phyloP scores from a whole-genome alignment of 345 rosid genomes.

The Odontarrhena argentea region DNA sequence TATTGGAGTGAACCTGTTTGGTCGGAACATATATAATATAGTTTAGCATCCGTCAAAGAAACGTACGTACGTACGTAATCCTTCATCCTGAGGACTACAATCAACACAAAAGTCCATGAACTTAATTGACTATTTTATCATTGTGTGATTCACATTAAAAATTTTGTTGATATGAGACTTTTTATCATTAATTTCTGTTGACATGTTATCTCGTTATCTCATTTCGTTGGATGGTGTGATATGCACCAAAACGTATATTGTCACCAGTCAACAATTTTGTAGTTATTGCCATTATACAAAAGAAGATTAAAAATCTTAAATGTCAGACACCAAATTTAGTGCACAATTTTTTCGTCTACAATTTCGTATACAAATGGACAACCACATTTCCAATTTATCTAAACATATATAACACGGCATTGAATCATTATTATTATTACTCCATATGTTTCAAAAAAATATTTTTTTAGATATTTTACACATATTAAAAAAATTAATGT shows the following conservation, averaged over 20 bases:
- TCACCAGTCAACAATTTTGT: neutral
- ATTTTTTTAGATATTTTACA: too few relatives aligned
- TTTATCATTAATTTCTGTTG: neutral
- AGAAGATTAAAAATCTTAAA: too few relatives aligned
- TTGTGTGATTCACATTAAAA: neutral
- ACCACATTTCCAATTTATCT: too few relatives aligned
- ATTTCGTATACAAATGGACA: too few relatives aligned
- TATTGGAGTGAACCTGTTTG: constrained; percentile 14
- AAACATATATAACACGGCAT: too few relatives aligned
- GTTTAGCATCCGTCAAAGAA: neutral
- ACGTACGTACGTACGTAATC: constrained; percentile 9
- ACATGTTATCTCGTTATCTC: neutral
- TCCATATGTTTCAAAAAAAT: too few relatives aligned
- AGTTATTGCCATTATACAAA: neutral
- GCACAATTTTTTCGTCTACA: too few relatives aligned
- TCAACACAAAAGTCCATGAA: constrained; percentile 22
- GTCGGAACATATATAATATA: neutral
- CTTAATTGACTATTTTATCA: neutral
- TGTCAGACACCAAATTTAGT: too few relatives aligned
- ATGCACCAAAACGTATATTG: constrained; percentile 1
- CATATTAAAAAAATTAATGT: too few relatives aligned
- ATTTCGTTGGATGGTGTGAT: neutral
- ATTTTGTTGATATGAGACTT: neutral
- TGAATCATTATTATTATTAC: too few relatives aligned
- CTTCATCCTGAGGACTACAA: neutral